A percentile compares a stretch with the other conserved stretches of the same genome.
Conservation (phyloP, 2,329 filamentous ascomycete genomes). For the Venturia effusa region DNA sequence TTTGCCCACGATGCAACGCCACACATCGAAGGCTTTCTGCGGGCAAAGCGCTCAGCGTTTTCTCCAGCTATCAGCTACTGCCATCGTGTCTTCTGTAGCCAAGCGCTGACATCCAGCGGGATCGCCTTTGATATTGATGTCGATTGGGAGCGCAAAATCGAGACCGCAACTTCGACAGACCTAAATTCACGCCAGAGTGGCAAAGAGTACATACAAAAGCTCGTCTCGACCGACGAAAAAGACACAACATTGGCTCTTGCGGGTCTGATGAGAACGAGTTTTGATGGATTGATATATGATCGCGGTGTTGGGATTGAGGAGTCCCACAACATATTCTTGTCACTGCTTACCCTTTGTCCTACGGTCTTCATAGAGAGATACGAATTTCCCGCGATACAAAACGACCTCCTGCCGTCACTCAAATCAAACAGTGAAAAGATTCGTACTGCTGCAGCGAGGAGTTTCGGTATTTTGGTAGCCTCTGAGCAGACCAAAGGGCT, state of each 20-base stretch:
- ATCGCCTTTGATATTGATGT: conserved; percentile 50
- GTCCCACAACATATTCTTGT: conserved; percentile 40
- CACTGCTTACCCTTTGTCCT: conserved; percentile 25
- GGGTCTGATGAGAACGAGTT: conserved; percentile 32
- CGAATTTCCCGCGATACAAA: background rate
- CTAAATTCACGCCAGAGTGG: conserved; percentile 51
- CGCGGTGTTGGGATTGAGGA: conserved; percentile 31
- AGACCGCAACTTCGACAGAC: conserved; percentile 61
- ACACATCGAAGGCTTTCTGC: conserved; percentile 22
- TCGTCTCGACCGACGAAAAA: conserved; percentile 15
- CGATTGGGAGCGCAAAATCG: conserved; percentile 76
- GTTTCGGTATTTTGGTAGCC: conserved; percentile 66
- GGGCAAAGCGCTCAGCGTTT: conserved; percentile 42
- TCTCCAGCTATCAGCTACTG: conserved; percentile 61
- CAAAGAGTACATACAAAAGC: conserved; percentile 36
- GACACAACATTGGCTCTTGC: conserved; percentile 28
- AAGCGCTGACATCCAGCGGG: conserved; percentile 38
- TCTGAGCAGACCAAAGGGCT: background rate
- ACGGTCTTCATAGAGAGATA: background rate
- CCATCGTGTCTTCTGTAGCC: conserved; percentile 47
- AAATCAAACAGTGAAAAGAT: conserved; percentile 59
- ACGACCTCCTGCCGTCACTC: conserved; percentile 1
- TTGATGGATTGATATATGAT: conserved; percentile 32
- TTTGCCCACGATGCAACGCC: conserved; percentile 16
- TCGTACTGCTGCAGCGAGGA: conserved; percentile 55